phyloP scores from a whole-genome alignment of 208 protist genomes.

The Crithidia acanthocephali region DNA sequence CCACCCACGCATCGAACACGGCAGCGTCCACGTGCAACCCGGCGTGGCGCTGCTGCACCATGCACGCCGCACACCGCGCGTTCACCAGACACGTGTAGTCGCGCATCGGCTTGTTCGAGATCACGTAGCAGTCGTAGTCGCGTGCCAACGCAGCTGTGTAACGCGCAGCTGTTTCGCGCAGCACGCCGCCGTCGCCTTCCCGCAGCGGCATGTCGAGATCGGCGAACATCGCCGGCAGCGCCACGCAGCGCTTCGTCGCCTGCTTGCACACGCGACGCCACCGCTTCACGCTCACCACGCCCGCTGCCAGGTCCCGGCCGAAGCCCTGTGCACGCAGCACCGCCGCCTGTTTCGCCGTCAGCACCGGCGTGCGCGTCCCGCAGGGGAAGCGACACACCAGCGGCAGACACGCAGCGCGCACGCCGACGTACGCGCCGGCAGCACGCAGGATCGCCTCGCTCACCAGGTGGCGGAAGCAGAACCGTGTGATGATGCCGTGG shows the following conservation, averaged over 20 bases:
- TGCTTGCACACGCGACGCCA: not conserved
- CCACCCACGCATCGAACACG: not conserved
- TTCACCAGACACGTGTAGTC: slow-evolving; percentile 9
- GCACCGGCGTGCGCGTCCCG: not conserved
- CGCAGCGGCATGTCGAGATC: not conserved
- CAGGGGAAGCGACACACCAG: slow-evolving; percentile 1
- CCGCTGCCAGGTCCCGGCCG: not conserved
- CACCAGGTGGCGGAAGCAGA: slow-evolving; percentile 7
- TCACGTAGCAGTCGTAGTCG: not conserved
- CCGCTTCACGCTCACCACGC: not conserved
- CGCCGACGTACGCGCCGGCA: not conserved
- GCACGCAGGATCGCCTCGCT: not conserved
- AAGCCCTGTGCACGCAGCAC: slow-evolving; percentile 6
- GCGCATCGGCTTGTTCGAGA: slow-evolving; percentile 2
- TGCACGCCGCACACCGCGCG: slow-evolving; percentile 4
- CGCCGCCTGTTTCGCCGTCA: not conserved
- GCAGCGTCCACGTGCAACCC: not conserved
- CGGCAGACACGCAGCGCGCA: not conserved
- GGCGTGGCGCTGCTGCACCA: not conserved
- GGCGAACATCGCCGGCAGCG: not conserved
- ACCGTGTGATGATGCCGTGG: not conserved
- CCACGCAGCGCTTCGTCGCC: not conserved
- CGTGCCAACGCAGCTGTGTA: not conserved
- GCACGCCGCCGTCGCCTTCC: not conserved
- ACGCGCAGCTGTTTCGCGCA: not conserved